A percentile compares a stretch with the other conserved stretches of the same genome.
These are phyloP conservation scores for Colletotrichum costaricense DNA, from an alignment of 2,329 filamentous ascomycete species.

Conservation along the genomic window DNA sequence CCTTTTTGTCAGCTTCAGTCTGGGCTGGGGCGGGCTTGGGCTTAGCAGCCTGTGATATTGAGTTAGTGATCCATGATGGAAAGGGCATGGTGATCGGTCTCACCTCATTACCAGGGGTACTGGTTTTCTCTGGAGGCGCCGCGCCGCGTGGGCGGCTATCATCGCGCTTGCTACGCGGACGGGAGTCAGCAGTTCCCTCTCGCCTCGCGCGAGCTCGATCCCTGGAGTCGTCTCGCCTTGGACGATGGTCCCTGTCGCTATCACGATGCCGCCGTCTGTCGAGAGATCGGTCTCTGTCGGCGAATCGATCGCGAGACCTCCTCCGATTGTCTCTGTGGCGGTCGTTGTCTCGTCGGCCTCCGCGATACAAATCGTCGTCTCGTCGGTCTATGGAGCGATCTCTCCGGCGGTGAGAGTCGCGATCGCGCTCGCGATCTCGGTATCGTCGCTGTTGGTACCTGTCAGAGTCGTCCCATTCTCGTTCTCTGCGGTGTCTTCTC, in stretches of 20 bases:
- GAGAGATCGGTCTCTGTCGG: conserved; percentile 68
- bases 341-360: conserved; percentile 66
- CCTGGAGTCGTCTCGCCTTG: conserved; percentile 79
- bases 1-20: conserved; percentile 80
- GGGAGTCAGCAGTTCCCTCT: conserved; percentile 79
- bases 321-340: conserved; percentile 66
- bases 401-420: conserved; percentile 71
- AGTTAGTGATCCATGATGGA: conserved; percentile 38
- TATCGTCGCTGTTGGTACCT: conserved; percentile 63
- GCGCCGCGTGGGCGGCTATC: conserved; percentile 68
- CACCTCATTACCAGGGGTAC: conserved; percentile 67
- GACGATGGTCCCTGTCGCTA: conserved; percentile 69
- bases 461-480: conserved; percentile 52
- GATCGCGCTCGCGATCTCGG: conserved; percentile 64
- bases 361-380: conserved; percentile 74
- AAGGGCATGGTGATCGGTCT: conserved; percentile 40
- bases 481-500: conserved; percentile 48
- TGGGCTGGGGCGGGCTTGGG: conserved; percentile 61
- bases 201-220: conserved; percentile 72
- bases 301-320: conserved; percentile 70
- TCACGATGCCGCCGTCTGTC: conserved; percentile 69
- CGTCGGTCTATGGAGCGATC: conserved; percentile 77
- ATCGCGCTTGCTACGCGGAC: conserved; percentile 73
- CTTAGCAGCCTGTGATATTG: conserved; percentile 62
- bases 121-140: conserved; percentile 59